Evolutionary conservation across 2,329 filamentous ascomycete genomes (phyloP).

Genomic region (Truncatella angustata): DNA sequence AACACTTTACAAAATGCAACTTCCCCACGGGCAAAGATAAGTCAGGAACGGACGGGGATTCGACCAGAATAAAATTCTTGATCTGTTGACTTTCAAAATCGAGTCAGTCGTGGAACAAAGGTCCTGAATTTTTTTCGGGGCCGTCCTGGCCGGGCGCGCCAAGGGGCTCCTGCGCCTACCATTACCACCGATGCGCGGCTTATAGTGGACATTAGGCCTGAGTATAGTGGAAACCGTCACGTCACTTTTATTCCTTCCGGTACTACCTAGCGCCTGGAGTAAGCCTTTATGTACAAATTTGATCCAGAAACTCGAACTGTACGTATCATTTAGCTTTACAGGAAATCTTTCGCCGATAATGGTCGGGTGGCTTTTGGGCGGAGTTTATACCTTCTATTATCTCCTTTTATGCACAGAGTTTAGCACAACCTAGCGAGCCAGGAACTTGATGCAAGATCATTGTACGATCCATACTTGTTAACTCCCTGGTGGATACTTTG

Average conservation of each 20-base stretch:
- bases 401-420: no score
- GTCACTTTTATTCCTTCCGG: neutral
- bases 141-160: neutral
- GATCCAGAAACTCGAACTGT: neutral
- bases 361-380: no score
- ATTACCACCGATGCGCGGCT: neutral
- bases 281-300: neutral
- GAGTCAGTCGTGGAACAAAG: neutral
- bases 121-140: neutral
- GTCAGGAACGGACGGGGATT: neutral
- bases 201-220: neutral
- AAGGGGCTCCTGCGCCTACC: neutral
- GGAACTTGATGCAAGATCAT: no score
- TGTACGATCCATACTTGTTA: no score
- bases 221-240: conserved; percentile 4
- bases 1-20: neutral
- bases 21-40: conserved; percentile 6
- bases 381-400: no score
- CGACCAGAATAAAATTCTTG: neutral
- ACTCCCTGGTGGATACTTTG: no score
- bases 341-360: neutral
- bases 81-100: neutral
- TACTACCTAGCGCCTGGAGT: neutral
- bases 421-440: no score
- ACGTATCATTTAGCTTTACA: neutral